Percentiles rank a stretch among this genome's conserved stretches.
Conservation (phyloP, 2,329 filamentous ascomycete genomes). For the Coleophoma cylindrospora region DNA sequence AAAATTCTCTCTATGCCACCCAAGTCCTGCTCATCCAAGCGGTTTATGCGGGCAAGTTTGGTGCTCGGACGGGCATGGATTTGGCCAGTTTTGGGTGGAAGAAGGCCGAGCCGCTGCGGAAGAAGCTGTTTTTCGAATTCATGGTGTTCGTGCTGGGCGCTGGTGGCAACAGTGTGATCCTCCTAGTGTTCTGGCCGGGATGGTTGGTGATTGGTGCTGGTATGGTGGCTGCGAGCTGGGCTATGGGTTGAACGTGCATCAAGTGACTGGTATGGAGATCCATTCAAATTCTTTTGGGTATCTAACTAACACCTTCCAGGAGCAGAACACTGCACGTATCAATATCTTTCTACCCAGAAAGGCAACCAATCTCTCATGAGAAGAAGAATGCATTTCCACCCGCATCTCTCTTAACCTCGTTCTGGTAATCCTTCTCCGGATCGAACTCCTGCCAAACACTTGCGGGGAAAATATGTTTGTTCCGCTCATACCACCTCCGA, state of each 20-base stretch:
- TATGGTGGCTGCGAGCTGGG: constrained; percentile 7
- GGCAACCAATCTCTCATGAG: constrained; percentile 29
- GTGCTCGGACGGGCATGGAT: background rate
- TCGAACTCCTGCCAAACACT: constrained; percentile 96
- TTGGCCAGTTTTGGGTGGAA: constrained; percentile 10
- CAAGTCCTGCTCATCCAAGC: constrained; percentile 7
- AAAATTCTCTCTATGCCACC: constrained; percentile 11
- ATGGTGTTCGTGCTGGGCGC: constrained; percentile 20
- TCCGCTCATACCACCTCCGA: constrained; percentile 91
- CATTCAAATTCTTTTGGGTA: background rate
- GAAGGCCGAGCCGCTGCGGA: constrained; percentile 12
- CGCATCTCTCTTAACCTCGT: constrained; percentile 72
- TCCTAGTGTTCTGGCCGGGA: constrained; percentile 26
- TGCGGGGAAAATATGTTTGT: constrained; percentile 97
- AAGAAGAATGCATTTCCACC: constrained; percentile 95
- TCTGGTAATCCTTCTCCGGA: constrained; percentile 78
- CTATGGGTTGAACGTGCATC: constrained; percentile 11
- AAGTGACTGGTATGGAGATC: background rate
- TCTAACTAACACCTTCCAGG: background rate
- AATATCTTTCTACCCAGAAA: background rate
- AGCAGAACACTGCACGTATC: too few relatives aligned
- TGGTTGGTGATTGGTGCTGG: constrained; percentile 21
- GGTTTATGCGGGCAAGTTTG: constrained; percentile 2
- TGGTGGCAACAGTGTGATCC: constrained; percentile 17
- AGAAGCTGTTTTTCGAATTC: constrained; percentile 22